phyloP scores from a whole-genome alignment of 805 yeast genomes.

The Dipodascus albidus region DNA sequence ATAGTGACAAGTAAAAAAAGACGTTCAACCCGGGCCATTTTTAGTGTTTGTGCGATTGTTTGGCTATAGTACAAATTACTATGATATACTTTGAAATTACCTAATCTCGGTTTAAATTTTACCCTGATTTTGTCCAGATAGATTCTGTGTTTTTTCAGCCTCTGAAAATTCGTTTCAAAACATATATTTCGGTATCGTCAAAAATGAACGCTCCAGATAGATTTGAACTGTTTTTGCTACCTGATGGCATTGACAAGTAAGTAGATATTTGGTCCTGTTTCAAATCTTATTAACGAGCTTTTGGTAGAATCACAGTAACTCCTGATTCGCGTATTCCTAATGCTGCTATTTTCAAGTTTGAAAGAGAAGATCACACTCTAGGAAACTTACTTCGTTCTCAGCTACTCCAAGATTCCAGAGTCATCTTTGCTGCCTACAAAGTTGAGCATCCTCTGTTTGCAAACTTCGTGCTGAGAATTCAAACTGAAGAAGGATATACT shows the following conservation, averaged over 20 bases:
- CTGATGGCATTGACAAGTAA: conserved; percentile 94
- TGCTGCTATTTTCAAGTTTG: conserved; percentile 84
- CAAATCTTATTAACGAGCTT: background rate
- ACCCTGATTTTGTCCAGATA: no score
- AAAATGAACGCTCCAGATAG: conserved; percentile 98
- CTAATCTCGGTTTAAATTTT: no score
- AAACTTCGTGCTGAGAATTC: conserved; percentile 85
- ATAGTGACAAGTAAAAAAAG: background rate
- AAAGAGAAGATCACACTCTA: conserved; percentile 94
- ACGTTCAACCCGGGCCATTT: conserved; percentile 1
- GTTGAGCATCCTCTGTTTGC: conserved; percentile 98
- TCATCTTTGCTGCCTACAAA: conserved; percentile 94
- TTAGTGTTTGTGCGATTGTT: background rate
- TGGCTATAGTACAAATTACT: background rate
- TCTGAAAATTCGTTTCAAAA: background rate
- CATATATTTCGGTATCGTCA: background rate
- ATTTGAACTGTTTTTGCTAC: conserved; percentile 89
- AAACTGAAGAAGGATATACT: conserved; percentile 88
- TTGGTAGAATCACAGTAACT: conserved; percentile 55
- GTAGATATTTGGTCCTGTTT: conserved; percentile 25
- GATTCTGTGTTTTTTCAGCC: background rate
- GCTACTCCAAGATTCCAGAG: conserved; percentile 73
- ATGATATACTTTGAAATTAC: no score
- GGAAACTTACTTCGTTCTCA: conserved; percentile 86
- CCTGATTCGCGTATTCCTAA: conserved; percentile 95